Percentiles rank a stretch among this genome's conserved stretches.
These are phyloP conservation scores for Prunus padus DNA, from an alignment of 306 rosid genomes.

Conservation along the genomic window DNA sequence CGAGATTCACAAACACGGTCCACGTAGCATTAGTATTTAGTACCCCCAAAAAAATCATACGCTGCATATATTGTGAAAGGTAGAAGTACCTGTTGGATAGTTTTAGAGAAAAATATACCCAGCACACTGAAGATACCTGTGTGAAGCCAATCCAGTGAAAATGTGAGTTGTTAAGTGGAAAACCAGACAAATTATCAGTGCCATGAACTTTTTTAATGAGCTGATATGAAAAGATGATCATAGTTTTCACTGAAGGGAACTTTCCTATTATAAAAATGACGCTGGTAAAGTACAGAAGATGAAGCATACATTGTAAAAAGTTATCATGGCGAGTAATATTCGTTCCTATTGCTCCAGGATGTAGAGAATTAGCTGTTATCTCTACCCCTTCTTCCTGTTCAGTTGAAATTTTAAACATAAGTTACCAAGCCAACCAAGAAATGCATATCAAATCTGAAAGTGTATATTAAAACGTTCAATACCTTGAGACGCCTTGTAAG, in stretches of 20 bases:
- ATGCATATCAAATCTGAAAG: too few relatives aligned
- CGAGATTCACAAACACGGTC: background rate
- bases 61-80: background rate
- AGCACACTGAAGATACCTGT: conserved; percentile 50
- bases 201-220: background rate
- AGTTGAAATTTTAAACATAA: background rate
- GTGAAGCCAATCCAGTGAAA: conserved; percentile 2
- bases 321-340: conserved; percentile 55
- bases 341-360: conserved; percentile 75
- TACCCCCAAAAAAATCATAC: background rate
- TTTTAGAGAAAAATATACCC: conserved; percentile 57
- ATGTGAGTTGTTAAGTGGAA: background rate
- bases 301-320: conserved; percentile 43
- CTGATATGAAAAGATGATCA: background rate
- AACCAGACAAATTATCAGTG: background rate
- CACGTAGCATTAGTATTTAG: background rate
- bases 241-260: background rate
- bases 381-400: conserved; percentile 72
- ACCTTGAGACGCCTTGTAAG: conserved; percentile 67
- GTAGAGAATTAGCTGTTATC: conserved; percentile 68
- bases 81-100: conserved; percentile 57
- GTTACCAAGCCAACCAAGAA: background rate
- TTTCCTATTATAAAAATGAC: background rate
- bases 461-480: conserved; percentile 4
- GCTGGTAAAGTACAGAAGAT: background rate